Conservation (phyloP, 2,329 filamentous ascomycete species). For the Xylariaceae sp. region DNA sequence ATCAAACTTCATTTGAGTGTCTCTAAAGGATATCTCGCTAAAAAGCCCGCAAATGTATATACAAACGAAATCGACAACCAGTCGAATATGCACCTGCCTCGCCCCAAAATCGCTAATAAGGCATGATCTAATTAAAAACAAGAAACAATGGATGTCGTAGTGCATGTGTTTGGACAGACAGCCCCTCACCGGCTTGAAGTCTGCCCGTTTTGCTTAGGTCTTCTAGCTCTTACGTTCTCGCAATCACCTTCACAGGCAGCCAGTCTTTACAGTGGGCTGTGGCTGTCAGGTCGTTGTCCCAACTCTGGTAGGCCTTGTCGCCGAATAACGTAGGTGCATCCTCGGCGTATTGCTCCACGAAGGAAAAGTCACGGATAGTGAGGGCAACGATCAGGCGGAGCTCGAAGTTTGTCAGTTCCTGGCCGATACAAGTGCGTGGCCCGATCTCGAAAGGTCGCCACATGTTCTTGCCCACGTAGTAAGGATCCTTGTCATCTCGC, state of each 20-base stretch:
- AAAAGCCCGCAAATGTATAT: too few relatives aligned
- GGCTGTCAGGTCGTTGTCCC: conserved; percentile 7
- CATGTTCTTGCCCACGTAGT: conserved; percentile 41
- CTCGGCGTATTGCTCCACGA: conserved; percentile 40
- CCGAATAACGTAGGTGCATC: conserved; percentile 33
- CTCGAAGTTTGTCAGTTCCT: conserved; percentile 54
- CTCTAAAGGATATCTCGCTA: too few relatives aligned
- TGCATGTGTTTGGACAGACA: too few relatives aligned
- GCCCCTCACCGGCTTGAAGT: neutral
- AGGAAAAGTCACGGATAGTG: conserved; percentile 48
- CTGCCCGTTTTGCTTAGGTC: neutral
- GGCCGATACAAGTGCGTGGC: conserved; percentile 53
- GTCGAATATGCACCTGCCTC: too few relatives aligned
- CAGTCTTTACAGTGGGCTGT: conserved; percentile 27
- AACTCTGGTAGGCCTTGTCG: conserved; percentile 30
- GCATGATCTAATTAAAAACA: too few relatives aligned
- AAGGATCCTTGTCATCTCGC: conserved; percentile 27
- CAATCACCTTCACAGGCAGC: conserved; percentile 16
- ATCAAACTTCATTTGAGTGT: too few relatives aligned
- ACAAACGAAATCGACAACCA: too few relatives aligned
- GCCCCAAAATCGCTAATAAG: too few relatives aligned
- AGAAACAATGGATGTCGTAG: too few relatives aligned
- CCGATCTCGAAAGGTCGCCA: conserved; percentile 55
- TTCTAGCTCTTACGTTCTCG: neutral
- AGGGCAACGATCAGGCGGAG: conserved; percentile 49